These are phyloP conservation scores for Paramarasmius palmivorus DNA, from an alignment of 1,284 basidiomycete species.

Conservation along the genomic window DNA sequence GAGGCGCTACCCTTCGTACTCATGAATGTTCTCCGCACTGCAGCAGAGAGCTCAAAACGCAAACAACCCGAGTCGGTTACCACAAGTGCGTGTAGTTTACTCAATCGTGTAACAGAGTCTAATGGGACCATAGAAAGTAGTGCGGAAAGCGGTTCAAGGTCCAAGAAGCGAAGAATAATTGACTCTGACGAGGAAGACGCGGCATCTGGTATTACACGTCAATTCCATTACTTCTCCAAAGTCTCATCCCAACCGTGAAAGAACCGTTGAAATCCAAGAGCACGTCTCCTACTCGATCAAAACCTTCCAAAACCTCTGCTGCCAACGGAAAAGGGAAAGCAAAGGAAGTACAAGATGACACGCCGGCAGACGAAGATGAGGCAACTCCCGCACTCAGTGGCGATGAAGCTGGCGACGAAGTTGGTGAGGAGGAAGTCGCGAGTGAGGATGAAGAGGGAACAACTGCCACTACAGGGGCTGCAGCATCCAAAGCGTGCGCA, in stretches of 20 bases:
- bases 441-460: conserved; percentile 44
- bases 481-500: conserved; percentile 65
- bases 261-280: conserved; percentile 17
- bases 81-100: conserved; percentile 19
- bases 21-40: not conserved
- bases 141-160: conserved; percentile 26
- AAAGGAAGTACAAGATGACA: conserved; percentile 35
- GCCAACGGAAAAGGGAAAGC: conserved; percentile 23
- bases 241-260: not conserved
- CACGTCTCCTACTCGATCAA: conserved; percentile 15
- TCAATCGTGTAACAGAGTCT: not conserved
- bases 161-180: conserved; percentile 62
- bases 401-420: conserved; percentile 11
- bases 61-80: conserved; percentile 28
- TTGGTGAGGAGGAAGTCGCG: conserved; percentile 44
- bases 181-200: conserved; percentile 66
- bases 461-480: conserved; percentile 33
- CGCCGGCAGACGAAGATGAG: conserved; percentile 32
- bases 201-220: conserved; percentile 3
- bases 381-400: conserved; percentile 18
- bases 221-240: not conserved
- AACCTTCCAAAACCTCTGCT: conserved; percentile 16
- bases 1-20: not conserved
- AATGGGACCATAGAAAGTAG: no score
- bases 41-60: conserved; percentile 40